These are phyloP conservation scores for Pseudocercospora cruenta DNA, from an alignment of 2,329 filamentous ascomycete genomes.

Conservation along the genomic window DNA sequence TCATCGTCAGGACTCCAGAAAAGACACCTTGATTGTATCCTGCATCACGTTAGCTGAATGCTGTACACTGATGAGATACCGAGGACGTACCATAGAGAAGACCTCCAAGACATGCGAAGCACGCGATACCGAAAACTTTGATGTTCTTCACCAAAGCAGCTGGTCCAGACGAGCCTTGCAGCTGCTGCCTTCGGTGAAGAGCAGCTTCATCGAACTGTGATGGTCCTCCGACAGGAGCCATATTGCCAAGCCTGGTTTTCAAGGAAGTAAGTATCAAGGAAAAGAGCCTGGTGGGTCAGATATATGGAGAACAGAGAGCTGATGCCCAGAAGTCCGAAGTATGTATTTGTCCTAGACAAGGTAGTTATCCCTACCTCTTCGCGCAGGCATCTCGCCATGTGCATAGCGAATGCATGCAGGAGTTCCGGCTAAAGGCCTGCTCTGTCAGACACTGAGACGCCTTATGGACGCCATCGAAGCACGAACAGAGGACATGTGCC, in stretches of 20 bases:
- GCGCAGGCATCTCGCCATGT: conserved; percentile 3
- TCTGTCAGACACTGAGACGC: background rate
- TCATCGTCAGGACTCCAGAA: conserved; percentile 65
- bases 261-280: background rate
- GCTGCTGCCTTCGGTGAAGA: conserved; percentile 45
- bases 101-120: conserved; percentile 58
- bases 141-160: conserved; percentile 56
- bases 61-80: background rate
- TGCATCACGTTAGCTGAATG: conserved; percentile 40
- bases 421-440: conserved; percentile 7
- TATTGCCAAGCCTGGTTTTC: conserved; percentile 23
- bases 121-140: conserved; percentile 59
- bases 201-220: conserved; percentile 46
- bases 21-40: conserved; percentile 78
- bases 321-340: background rate
- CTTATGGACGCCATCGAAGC: background rate
- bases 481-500: background rate
- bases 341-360: background rate
- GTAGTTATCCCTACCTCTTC: conserved; percentile 11
- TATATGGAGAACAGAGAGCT: background rate
- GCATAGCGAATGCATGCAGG: conserved; percentile 3
- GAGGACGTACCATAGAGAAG: conserved; percentile 57
- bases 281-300: background rate
- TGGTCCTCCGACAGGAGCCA: conserved; percentile 44
- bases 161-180: conserved; percentile 49